phyloP scores from a whole-genome alignment of 2,329 filamentous ascomycete genomes.

The Coniella lustricola region DNA sequence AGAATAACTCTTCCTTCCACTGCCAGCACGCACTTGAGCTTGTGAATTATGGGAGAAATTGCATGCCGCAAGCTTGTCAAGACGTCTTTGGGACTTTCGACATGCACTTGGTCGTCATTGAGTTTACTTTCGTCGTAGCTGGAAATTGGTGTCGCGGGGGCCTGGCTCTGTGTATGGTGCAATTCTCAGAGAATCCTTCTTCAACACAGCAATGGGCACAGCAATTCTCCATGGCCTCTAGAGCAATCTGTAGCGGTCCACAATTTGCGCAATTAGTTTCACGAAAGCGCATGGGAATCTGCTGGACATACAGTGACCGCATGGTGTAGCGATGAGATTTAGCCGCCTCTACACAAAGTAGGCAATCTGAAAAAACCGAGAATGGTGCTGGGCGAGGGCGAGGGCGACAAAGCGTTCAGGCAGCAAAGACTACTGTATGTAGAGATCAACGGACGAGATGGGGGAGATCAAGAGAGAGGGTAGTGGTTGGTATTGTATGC shows the following conservation, averaged over 20 bases:
- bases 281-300: neutral
- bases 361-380: neutral
- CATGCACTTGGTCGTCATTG: too few species aligned
- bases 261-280: neutral
- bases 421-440: too few species aligned
- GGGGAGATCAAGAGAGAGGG: slow-evolving; percentile 10
- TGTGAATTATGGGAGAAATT: too few species aligned
- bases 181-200: neutral
- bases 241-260: slow-evolving; percentile 1
- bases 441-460: slow-evolving; percentile 2
- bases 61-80: too few species aligned
- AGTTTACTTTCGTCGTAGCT: too few species aligned
- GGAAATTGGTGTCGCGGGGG: neutral
- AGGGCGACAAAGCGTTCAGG: too few species aligned
- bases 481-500: too few species aligned
- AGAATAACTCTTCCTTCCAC: too few species aligned
- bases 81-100: too few species aligned
- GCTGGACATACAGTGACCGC: slow-evolving; percentile 4
- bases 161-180: neutral
- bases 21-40: too few species aligned
- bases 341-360: neutral
- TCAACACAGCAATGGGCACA: slow-evolving; percentile 2
- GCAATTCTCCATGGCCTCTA: slow-evolving; percentile 2
- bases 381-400: neutral
- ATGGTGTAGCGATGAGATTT: slow-evolving; percentile 4